Base-by-base conservation (phyloP, 2,329 filamentous ascomycete species). In the Blastomyces gilchristii region DNA sequence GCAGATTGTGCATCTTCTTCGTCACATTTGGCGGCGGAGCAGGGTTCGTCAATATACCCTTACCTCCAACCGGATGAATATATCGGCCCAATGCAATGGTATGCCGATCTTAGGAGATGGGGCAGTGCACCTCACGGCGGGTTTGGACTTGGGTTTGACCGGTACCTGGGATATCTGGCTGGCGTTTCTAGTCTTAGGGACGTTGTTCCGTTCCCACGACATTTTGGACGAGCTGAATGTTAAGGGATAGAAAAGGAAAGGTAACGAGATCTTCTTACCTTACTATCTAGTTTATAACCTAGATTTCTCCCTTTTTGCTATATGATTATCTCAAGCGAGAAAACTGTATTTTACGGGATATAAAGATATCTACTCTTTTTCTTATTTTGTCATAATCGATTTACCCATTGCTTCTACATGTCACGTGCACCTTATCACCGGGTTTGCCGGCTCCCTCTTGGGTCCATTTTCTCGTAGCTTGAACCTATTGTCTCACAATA, bases 121-220 rank as follows among this genome's bases (percentile, higher is more conserved):
- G 92, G 92, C n/a, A 92, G 88, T 68, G 90, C 91, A 63, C 91
- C 91, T 45, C 92, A 96, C 70, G 92, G 92, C 52, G 92, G 92
- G 0, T 97, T 96, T 72, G 92, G 92, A 2, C 75, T 97, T 63
- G 92, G 92, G 9, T 95, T 96, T 72, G 92, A 97, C 79, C 85
- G 92, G 62, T 82, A 96, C 66, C 76, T 96, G 69, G 87, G 88
- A 71, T 96, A 96, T 77, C 80, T 97, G 62, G 85, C 88, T 41
- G 91, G 91, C 11, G 85, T 93, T 49, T 83, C 85, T 67, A 96
- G 90, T 69, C 85, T 97, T 70, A 85, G 91, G 72, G 92, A 97
- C 74, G 84, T 91, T 31, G 89, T 95, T 62, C 84, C 89, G 37
- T 97, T 96, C 72, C 92, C 92, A 58, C 84, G 92, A 69, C 92